Evolutionary conservation across 2,329 filamentous ascomycete species (phyloP).

Genomic region (Metarhizium guizhouense): DNA sequence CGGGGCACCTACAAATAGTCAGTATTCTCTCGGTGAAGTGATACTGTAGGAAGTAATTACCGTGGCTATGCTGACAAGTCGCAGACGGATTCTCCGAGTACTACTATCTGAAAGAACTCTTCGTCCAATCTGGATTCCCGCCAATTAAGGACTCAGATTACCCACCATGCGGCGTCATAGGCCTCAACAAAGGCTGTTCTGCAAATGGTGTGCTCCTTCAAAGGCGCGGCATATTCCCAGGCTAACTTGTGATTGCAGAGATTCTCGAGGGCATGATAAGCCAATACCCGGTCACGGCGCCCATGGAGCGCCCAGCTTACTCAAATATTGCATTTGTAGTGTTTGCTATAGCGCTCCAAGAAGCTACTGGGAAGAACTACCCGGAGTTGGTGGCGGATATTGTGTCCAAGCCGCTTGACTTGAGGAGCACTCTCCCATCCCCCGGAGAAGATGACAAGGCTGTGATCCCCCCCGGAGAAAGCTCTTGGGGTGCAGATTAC

Average conservation of each 20-base stretch:
- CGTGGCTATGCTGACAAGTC: background rate
- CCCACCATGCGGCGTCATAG: conserved; percentile 25
- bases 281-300: conserved; percentile 19
- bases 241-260: conserved; percentile 14
- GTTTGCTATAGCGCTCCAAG: conserved; percentile 24
- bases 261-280: conserved; percentile 21
- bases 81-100: conserved; percentile 27
- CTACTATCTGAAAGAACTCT: conserved; percentile 25
- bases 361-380: conserved; percentile 19
- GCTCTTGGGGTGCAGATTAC: conserved; percentile 25
- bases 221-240: background rate
- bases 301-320: conserved; percentile 27
- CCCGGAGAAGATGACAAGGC: conserved; percentile 21
- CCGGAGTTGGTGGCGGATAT: conserved; percentile 14
- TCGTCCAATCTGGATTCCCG: conserved; percentile 27
- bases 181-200: conserved; percentile 24
- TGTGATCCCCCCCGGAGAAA: conserved; percentile 23
- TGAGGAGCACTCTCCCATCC: conserved; percentile 14
- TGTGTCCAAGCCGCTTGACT: conserved; percentile 9
- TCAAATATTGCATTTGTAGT: conserved; percentile 31
- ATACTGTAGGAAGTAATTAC: background rate
- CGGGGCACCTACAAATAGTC: conserved; percentile 27
- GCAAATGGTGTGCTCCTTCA: conserved; percentile 13
- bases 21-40: conserved; percentile 4
- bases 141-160: conserved; percentile 23